Percentiles rank a stretch among this genome's conserved stretches.
Evolutionary conservation across 371 early-diverging fungal genomes (phyloP).

Genomic region (Syncephalastrum sp.): DNA sequence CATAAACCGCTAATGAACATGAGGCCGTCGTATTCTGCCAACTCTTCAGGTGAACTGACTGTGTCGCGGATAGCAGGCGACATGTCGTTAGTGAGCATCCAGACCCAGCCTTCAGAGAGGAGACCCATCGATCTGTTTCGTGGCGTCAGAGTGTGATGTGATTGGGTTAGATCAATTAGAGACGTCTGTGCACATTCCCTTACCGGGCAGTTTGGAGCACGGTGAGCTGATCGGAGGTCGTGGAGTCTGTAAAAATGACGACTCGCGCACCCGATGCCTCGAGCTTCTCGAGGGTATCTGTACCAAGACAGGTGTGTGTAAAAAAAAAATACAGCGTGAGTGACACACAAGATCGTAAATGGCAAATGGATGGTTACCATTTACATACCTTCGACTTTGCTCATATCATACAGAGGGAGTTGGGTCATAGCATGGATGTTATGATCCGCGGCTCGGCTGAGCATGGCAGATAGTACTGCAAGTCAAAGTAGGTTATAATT

Average conservation of each 20-base stretch:
- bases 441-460: constrained; percentile 16
- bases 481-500: background rate
- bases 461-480: constrained; percentile 21
- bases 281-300: constrained; percentile 29
- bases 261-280: constrained; percentile 27
- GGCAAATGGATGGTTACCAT: constrained; percentile 3
- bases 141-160: background rate
- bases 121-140: constrained; percentile 28
- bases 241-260: constrained; percentile 35
- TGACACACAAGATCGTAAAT: background rate
- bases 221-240: constrained; percentile 26
- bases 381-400: constrained; percentile 13
- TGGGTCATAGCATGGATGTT: constrained; percentile 22
- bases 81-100: constrained; percentile 41
- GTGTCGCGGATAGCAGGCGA: constrained; percentile 24
- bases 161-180: background rate
- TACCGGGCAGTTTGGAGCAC: constrained; percentile 35
- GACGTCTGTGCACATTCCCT: constrained; percentile 7
- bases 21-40: constrained; percentile 36
- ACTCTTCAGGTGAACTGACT: constrained; percentile 16
- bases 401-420: constrained; percentile 30
- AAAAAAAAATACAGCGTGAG: no score
- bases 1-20: constrained; percentile 48
- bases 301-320: background rate
- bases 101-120: constrained; percentile 39